Base-by-base conservation (phyloP, 108 stramenopile species). In the Cyclotella baltica region DNA sequence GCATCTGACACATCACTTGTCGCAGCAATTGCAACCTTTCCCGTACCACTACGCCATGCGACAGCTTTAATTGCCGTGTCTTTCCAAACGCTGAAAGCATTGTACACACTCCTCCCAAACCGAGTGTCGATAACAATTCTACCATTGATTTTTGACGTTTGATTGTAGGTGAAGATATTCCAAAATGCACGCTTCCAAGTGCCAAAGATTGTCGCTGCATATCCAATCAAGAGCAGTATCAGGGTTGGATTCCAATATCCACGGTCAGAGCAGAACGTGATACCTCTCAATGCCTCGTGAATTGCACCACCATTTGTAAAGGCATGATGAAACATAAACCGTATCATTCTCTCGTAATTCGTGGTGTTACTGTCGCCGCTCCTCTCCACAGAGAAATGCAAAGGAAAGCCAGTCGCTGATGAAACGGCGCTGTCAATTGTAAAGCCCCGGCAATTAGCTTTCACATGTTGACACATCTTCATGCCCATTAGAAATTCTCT, bases 261-360 rank as follows among this genome's bases (percentile, higher is more conserved):
- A 20, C 72, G 72, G 31, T 73, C 72, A 5, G 72, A 73, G 61
- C 72, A 73, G 27, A 73, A 73, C 8, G 20, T 37, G 9, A 73
- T 33, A 16, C 61, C 61, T 31, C 28, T 3, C 8, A 73, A 59
- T 9, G 61, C 61, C 31, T 18, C 18, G 19, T 19, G 18, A 22
- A 62, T 36, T 31, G 22, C 28, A 5, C 22, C 72, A 6, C 37
- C 72, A 22, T 15, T 25, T 9, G 72, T 31, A 23, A 73, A 73
- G 8, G 11, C 8, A 4, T 62, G 29, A 59, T 18, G 3, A 20
- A 73, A 73, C 72, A 73, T 73, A 23, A 62, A 62, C 22, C 31
- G 31, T 8, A 73, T 16, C 66, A 67, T 67, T 46, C 43, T 23
- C 4, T 62, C 23, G 40, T 61, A 72, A 25, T 37, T 40, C 0